Evolutionary conservation across 1,284 basidiomycete genomes (phyloP).

Genomic region (Microbotryum lychnidis-dioicae): DNA sequence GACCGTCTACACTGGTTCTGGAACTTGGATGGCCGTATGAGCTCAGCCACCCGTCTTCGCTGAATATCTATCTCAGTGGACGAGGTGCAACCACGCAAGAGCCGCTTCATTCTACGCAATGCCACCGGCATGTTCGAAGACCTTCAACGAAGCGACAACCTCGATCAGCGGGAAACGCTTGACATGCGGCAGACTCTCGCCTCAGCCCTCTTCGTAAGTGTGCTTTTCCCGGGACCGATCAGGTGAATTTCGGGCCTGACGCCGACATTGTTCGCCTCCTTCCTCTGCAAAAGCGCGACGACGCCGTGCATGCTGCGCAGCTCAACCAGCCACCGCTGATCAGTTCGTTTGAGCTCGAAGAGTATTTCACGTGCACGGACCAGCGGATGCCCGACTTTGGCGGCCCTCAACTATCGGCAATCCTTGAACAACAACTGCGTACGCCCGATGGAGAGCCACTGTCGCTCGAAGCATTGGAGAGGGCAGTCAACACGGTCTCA

Average conservation of each 20-base stretch:
- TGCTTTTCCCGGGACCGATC: too few species aligned
- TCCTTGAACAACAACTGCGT: too few species aligned
- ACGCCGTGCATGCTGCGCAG: slow-evolving; percentile 7
- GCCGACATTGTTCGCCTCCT: not conserved
- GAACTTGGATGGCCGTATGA: not conserved
- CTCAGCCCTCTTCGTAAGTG: slow-evolving; percentile 12
- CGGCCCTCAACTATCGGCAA: too few species aligned
- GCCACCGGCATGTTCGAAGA: slow-evolving; percentile 13
- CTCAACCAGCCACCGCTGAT: slow-evolving; percentile 11
- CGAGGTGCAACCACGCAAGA: slow-evolving; percentile 11
- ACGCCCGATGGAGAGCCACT: too few species aligned
- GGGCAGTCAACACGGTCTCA: slow-evolving; percentile 1
- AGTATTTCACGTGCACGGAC: too few species aligned
- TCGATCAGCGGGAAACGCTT: not conserved
- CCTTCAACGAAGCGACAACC: not conserved
- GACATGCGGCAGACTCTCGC: slow-evolving; percentile 13
- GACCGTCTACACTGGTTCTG: not conserved
- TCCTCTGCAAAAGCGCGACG: slow-evolving; percentile 4
- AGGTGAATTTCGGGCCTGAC: too few species aligned
- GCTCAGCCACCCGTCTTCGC: not conserved
- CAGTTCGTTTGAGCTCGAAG: not conserved
- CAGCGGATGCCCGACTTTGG: too few species aligned
- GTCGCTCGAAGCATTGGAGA: too few species aligned
- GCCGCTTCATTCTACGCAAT: slow-evolving; percentile 15
- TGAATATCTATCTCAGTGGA: slow-evolving; percentile 8